Conservation (phyloP, 2,329 filamentous ascomycete genomes). For the Paraphoma sp. region DNA sequence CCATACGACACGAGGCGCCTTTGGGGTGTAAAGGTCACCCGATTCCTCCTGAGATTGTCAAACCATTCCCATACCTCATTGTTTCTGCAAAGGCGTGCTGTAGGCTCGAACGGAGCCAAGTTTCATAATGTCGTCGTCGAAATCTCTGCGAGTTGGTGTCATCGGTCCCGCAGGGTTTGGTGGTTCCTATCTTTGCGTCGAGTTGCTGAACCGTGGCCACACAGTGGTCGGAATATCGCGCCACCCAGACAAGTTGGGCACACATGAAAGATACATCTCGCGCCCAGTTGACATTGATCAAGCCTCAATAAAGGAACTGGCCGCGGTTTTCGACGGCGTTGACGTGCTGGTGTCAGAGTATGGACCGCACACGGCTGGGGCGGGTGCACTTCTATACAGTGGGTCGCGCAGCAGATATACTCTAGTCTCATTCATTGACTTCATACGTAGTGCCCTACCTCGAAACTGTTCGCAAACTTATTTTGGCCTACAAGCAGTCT, state of each 20-base stretch:
- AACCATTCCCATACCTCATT: no score
- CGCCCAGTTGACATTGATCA: slow-evolving; percentile 34
- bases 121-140: slow-evolving; percentile 10
- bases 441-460: slow-evolving; percentile 38
- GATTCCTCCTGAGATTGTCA: no score
- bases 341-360: slow-evolving; percentile 44
- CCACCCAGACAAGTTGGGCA: slow-evolving; percentile 39
- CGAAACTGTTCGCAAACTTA: slow-evolving; percentile 42
- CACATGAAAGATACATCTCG: slow-evolving; percentile 37
- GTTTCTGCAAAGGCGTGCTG: no score
- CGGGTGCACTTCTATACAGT: slow-evolving; percentile 40
- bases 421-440: neutral
- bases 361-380: slow-evolving; percentile 40
- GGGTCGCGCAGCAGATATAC: slow-evolving; percentile 1
- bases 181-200: slow-evolving; percentile 42
- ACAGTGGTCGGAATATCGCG: slow-evolving; percentile 44
- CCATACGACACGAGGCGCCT: no score
- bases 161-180: slow-evolving; percentile 45
- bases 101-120: neutral
- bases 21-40: no score
- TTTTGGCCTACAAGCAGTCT: slow-evolving; percentile 39
- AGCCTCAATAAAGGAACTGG: slow-evolving; percentile 30
- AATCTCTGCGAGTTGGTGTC: slow-evolving; percentile 31
- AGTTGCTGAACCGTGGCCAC: slow-evolving; percentile 43
- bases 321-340: slow-evolving; percentile 31